Evolutionary conservation across 371 early-diverging fungal species (phyloP), one percentile per base, ranked within the genome.

Genomic region (Basidiobolus meristosporus): DNA sequence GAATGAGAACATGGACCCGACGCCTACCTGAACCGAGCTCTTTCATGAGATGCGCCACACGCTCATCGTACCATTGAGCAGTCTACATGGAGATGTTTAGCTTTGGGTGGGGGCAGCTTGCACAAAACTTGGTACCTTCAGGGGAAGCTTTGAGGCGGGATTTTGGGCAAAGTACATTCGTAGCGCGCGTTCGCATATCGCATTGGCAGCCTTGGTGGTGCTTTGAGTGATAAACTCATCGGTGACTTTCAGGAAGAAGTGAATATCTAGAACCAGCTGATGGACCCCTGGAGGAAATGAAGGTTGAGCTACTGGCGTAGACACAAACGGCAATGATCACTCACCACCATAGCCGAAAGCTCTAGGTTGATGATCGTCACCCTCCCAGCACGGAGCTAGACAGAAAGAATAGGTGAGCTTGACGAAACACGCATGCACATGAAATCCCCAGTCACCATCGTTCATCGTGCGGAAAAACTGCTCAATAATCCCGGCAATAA

Each of bases 201-300:
- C 45, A 43, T 78, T 70, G 1, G 73, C 76, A 36, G 53, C 44
- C 6, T 61, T 56, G 52, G 61, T 67, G 10, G 70, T 55, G 29
- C 43, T 45, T 34, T 66, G 63, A 15, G 67, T 56, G 0, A 74
- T 58, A 18, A 65, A 53, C 21, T 50, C 45, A 11, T 64, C 66
- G 18, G 59, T 58, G 11, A 64, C 56, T 6, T 62, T 62, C 10
- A 78, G 53, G 28, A 77, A 42, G 40, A 70, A 77, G 47, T 79
- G 77, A 0, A 76, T 64, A 47, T 79, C 79, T 17, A 78, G 54
- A 7, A 79, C 63, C 7, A 78, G 55, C 30, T 68, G 60, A 36
- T 76, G 77, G 1, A 78, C 79, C n/a, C n/a, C n/a, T n/a, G n/a
- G n/a, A n/a, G n/a, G n/a, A n/a, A n/a, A n/a, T n/a, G n/a, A n/a